Evolutionary conservation across 164 flowering plant genomes (phyloP).

Genomic region (Piper betle): DNA sequence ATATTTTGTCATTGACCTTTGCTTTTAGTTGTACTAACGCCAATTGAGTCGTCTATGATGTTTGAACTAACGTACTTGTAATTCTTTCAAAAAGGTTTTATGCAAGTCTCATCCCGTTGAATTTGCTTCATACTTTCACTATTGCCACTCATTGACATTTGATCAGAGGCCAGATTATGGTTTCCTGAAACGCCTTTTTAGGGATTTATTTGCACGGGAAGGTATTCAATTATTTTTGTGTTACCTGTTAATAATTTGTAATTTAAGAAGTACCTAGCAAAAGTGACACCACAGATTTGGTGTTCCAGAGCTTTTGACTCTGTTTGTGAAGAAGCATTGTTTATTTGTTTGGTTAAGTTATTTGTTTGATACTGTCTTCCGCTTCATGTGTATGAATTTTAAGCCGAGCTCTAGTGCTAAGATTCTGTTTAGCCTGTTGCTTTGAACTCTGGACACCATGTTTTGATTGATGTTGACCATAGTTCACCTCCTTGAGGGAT

Average conservation of each 20-base stretch:
- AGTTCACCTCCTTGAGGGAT: too few relatives aligned
- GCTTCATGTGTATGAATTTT: too few relatives aligned
- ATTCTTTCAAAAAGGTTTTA: slow-evolving; percentile 37
- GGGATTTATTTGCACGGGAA: slow-evolving; percentile 86
- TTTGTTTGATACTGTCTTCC: too few relatives aligned
- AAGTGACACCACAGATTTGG: neutral
- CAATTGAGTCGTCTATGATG: neutral
- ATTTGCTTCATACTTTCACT: slow-evolving; percentile 94
- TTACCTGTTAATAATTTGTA: neutral
- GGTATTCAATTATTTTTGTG: slow-evolving; percentile 25
- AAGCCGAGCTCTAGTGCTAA: too few relatives aligned
- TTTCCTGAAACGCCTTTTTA: slow-evolving; percentile 90
- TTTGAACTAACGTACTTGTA: neutral
- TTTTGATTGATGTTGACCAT: too few relatives aligned
- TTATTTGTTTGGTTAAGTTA: too few relatives aligned
- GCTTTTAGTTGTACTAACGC: neutral
- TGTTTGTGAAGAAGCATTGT: too few relatives aligned
- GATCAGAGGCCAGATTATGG: slow-evolving; percentile 99
- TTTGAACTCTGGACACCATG: too few relatives aligned
- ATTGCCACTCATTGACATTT: slow-evolving; percentile 92
- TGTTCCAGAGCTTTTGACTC: too few relatives aligned
- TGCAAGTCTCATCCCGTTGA: slow-evolving; percentile 95
- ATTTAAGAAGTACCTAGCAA: too few relatives aligned
- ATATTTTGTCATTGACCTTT: neutral
- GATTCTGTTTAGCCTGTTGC: too few relatives aligned